Conservation (phyloP, 2,329 filamentous ascomycete genomes). For the Ceratocystis cubensis region DNA sequence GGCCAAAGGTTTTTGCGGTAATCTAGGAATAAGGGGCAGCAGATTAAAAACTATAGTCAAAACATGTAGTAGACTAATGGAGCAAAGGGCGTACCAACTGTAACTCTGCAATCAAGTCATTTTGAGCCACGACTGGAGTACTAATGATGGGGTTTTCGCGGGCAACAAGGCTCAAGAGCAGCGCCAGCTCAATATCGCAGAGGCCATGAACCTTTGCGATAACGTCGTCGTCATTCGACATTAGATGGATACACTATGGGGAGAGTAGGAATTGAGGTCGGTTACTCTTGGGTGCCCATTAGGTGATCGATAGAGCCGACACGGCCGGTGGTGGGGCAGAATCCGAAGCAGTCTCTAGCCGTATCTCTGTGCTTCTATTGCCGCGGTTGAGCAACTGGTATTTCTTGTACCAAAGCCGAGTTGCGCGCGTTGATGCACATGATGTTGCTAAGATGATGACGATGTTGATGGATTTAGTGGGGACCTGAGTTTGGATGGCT, state of each 20-base stretch:
- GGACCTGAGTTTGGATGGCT: background rate
- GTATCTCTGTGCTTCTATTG: background rate
- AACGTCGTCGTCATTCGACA: slow-evolving; percentile 50
- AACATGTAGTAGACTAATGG: background rate
- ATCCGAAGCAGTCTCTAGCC: background rate
- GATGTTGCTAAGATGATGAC: background rate
- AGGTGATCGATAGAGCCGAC: background rate
- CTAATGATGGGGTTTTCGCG: slow-evolving; percentile 83
- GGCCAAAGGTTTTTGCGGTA: slow-evolving; percentile 56
- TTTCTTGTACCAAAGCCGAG: background rate
- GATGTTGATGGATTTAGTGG: slow-evolving; percentile 3
- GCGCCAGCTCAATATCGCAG: slow-evolving; percentile 76
- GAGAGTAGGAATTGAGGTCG: background rate
- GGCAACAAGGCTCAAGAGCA: slow-evolving; percentile 66
- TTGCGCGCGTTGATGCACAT: background rate
- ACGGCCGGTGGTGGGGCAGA: background rate
- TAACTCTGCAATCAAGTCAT: slow-evolving; percentile 58
- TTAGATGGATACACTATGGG: slow-evolving; percentile 28
- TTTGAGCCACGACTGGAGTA: slow-evolving; percentile 47
- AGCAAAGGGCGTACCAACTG: slow-evolving; percentile 41
- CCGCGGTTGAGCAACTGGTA: background rate
- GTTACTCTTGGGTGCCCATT: slow-evolving; percentile 4
- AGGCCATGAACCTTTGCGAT: slow-evolving; percentile 61
- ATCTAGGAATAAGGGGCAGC: slow-evolving; percentile 36
- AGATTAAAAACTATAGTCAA: background rate